These are phyloP conservation scores for Colletotrichum trifolii DNA, from an alignment of 2,329 filamentous ascomycete species.

Conservation along the genomic window DNA sequence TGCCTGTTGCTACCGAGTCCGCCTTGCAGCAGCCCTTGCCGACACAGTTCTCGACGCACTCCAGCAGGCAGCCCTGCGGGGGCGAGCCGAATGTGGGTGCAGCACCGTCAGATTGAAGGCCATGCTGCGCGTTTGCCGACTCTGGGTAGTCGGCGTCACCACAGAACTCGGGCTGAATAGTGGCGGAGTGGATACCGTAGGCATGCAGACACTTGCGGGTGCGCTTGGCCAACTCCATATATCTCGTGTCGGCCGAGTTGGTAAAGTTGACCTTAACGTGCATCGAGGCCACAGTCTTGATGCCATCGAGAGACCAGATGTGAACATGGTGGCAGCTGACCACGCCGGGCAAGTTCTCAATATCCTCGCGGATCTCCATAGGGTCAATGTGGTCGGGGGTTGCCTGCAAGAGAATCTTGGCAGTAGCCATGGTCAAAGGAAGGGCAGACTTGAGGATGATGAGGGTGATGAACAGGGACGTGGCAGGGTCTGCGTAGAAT, in stretches of 20 bases:
- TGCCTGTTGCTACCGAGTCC: slow-evolving; percentile 44
- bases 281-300: slow-evolving; percentile 91
- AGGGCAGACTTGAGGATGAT: slow-evolving; percentile 80
- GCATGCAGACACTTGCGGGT: slow-evolving; percentile 91
- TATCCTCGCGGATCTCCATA: slow-evolving; percentile 92
- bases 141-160: slow-evolving; percentile 60
- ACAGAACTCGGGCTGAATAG: slow-evolving; percentile 93
- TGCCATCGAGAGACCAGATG: slow-evolving; percentile 97
- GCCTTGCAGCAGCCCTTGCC: slow-evolving; percentile 57
- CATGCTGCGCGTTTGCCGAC: slow-evolving; percentile 47
- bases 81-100: slow-evolving; percentile 40
- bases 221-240: slow-evolving; percentile 89
- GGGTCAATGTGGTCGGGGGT: slow-evolving; percentile 90
- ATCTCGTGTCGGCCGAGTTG: slow-evolving; percentile 83
- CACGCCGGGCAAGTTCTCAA: slow-evolving; percentile 84
- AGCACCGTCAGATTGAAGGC: slow-evolving; percentile 49
- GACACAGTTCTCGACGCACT: slow-evolving; percentile 61
- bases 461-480: slow-evolving; percentile 93
- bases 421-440: slow-evolving; percentile 81
- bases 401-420: slow-evolving; percentile 91
- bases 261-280: slow-evolving; percentile 94
- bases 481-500: slow-evolving; percentile 89
- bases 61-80: slow-evolving; percentile 58
- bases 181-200: slow-evolving; percentile 96
- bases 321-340: slow-evolving; percentile 95